Conservation (phyloP, 1,284 basidiomycete genomes). For the Inonotus hispidus region DNA sequence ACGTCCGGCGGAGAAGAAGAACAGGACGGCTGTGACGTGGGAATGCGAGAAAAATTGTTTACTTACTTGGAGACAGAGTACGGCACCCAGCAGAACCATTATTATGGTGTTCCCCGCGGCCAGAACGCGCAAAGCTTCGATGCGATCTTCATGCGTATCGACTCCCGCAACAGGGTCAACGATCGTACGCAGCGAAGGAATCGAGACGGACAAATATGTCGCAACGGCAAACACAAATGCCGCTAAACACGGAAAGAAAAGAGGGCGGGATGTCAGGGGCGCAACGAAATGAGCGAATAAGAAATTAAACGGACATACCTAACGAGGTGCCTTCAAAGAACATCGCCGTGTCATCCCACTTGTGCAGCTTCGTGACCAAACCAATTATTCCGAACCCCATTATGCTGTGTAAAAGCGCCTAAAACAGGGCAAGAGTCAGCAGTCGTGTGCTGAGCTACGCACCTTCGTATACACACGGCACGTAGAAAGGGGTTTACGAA, state of each 20-base stretch:
- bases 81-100: constrained; percentile 56
- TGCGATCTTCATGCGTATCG: constrained; percentile 57
- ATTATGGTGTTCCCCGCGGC: constrained; percentile 84
- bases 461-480: not conserved
- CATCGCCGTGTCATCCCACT: constrained; percentile 86
- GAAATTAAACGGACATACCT: constrained; percentile 40
- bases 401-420: constrained; percentile 79
- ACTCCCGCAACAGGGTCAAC: constrained; percentile 48
- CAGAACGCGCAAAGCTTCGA: constrained; percentile 75
- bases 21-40: constrained; percentile 9
- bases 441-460: not conserved
- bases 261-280: constrained; percentile 2
- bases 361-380: constrained; percentile 71
- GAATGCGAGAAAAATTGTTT: constrained; percentile 6
- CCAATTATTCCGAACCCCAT: constrained; percentile 70
- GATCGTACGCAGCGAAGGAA: constrained; percentile 71
- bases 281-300: constrained; percentile 4
- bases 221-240: constrained; percentile 70
- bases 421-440: constrained; percentile 1
- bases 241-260: constrained; percentile 36
- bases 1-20: not conserved
- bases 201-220: constrained; percentile 75
- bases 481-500: constrained; percentile 28
- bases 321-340: constrained; percentile 87
- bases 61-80: constrained; percentile 67